These are phyloP conservation scores for Phytophthora citricola DNA, from an alignment of 352 stramenopile species.

Conservation along the genomic window DNA sequence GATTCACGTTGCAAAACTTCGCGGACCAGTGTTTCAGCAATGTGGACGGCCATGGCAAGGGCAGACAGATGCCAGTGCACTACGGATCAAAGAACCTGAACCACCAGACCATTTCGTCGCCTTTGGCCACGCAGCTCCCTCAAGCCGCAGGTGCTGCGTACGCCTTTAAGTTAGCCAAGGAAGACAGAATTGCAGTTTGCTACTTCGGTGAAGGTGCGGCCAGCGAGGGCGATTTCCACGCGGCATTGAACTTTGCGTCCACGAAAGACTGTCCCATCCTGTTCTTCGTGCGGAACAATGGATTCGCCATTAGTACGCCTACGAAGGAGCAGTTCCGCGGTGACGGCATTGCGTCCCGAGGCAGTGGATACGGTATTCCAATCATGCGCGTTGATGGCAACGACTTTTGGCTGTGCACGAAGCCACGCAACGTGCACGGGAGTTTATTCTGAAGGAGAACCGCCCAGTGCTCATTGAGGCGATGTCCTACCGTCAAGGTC, in stretches of 20 bases:
- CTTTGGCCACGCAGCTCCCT: conserved; percentile 97
- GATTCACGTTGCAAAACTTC: conserved; percentile 97
- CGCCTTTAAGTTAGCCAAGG: conserved; percentile 94
- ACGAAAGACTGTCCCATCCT: conserved; percentile 96
- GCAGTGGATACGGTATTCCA: conserved; percentile 96
- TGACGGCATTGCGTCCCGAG: conserved; percentile 96
- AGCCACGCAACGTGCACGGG: conserved; percentile 89
- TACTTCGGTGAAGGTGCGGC: conserved; percentile 98
- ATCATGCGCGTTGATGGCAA: conserved; percentile 98
- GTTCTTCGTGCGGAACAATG: conserved; percentile 99
- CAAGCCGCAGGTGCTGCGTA: conserved; percentile 97
- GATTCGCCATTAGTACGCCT: conserved; percentile 98
- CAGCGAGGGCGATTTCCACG: conserved; percentile 98
- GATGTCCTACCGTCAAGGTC: conserved; percentile 98
- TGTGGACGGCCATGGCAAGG: conserved; percentile 94
- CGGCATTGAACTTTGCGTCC: conserved; percentile 96
- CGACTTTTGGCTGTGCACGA: conserved; percentile 97
- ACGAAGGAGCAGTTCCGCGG: conserved; percentile 96
- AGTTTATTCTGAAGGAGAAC: conserved; percentile 91
- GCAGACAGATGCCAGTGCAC: conserved; percentile 98
- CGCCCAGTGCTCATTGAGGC: conserved; percentile 96
- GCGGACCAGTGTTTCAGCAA: conserved; percentile 98
- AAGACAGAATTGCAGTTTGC: conserved; percentile 91
- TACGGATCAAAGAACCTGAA: conserved; percentile 96
- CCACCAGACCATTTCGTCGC: conserved; percentile 98